phyloP scores from a whole-genome alignment of 2,329 filamentous ascomycete species.

The Myriosclerotinia curreyana region DNA sequence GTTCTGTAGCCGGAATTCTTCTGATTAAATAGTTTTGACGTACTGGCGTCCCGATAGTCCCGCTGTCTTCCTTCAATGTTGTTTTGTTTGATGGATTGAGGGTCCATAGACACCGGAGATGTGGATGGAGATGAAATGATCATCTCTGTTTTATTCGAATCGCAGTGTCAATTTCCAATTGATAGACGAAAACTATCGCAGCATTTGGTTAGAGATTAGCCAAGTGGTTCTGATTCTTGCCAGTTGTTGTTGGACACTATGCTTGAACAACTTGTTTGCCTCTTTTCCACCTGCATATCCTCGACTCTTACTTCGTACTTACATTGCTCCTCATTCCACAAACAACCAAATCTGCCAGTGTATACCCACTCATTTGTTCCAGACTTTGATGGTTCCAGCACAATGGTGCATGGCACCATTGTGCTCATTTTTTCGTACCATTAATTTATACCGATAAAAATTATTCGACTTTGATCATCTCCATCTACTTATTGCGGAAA shows the following conservation, averaged over 20 bases:
- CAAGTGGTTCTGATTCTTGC: constrained; percentile 1
- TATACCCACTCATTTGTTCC: background rate
- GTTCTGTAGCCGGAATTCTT: background rate
- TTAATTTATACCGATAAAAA: background rate
- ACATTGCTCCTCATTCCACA: background rate
- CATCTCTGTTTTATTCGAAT: background rate
- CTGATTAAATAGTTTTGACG: background rate
- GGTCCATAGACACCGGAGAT: background rate
- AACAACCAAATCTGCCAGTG: background rate
- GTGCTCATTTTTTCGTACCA: background rate
- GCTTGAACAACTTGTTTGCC: background rate
- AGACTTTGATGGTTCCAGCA: background rate
- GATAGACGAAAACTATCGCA: background rate
- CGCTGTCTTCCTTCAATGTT: background rate
- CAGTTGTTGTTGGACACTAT: background rate
- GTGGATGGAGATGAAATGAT: background rate
- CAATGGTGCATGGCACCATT: too few species aligned
- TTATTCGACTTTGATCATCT: background rate
- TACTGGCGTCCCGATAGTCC: background rate
- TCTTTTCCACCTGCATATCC: background rate
- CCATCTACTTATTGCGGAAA: background rate
- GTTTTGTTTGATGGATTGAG: background rate
- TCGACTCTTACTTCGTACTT: too few species aligned
- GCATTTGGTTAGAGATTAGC: background rate
- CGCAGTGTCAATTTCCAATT: background rate